Evolutionary conservation across 2,329 filamentous ascomycete genomes (phyloP).

Genomic region (Gyromitra esculenta): DNA sequence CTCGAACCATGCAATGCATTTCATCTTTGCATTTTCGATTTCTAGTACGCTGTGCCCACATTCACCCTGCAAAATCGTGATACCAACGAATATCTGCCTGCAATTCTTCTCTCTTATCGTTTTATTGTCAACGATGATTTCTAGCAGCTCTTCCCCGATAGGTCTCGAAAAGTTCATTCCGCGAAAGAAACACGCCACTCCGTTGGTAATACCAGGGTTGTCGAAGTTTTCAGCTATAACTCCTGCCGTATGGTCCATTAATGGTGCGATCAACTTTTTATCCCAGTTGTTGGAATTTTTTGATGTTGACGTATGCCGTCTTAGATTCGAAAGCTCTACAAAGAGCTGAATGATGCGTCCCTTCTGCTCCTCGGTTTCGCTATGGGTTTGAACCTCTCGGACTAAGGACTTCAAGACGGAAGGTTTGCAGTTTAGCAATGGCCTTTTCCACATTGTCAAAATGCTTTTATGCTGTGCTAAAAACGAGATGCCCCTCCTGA

Average conservation of each 20-base stretch:
- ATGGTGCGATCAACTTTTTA: conserved; percentile 27
- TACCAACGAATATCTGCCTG: conserved; percentile 38
- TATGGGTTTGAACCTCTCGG: conserved; percentile 16
- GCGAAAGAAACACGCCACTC: conserved; percentile 5
- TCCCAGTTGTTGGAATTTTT: conserved; percentile 44
- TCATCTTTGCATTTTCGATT: conserved; percentile 24
- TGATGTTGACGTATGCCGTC: conserved; percentile 30
- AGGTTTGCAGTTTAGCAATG: conserved; percentile 35
- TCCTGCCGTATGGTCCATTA: conserved; percentile 35
- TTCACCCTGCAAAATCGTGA: conserved; percentile 5
- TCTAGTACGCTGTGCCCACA: conserved; percentile 8
- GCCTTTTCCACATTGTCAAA: conserved; percentile 37
- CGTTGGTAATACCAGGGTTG: not conserved
- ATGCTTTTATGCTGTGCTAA: conserved; percentile 39
- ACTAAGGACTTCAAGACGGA: conserved; percentile 22
- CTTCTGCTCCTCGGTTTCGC: conserved; percentile 18
- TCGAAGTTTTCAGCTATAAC: conserved; percentile 29
- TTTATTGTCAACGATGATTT: conserved; percentile 27
- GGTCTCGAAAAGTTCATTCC: conserved; percentile 33
- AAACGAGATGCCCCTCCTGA: conserved; percentile 31
- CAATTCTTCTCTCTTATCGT: conserved; percentile 27
- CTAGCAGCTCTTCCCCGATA: conserved; percentile 29
- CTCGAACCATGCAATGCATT: conserved; percentile 39
- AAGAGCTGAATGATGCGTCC: conserved; percentile 29
- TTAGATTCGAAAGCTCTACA: conserved; percentile 31